These are phyloP conservation scores for Aspergillus saccharolyticus DNA, from an alignment of 495 filamentous ascomycete species.

Conservation along the genomic window DNA sequence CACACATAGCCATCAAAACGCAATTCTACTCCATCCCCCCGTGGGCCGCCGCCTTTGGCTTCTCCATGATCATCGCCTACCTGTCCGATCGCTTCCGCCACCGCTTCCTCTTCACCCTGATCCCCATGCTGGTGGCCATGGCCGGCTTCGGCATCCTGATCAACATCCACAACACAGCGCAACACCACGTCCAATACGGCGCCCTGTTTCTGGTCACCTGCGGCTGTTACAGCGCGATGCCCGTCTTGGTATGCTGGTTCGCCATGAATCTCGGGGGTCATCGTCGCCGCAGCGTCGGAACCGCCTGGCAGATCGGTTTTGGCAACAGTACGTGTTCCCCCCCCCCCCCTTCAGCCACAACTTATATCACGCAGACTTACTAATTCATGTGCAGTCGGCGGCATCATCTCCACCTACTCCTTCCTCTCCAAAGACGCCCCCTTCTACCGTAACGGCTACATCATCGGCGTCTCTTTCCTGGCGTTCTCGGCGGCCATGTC, in stretches of 20 bases:
- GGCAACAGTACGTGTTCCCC: conserved; percentile 56
- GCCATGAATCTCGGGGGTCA: conserved; percentile 82
- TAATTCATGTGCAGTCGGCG: conserved; percentile 42
- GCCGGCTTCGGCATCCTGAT: conserved; percentile 64
- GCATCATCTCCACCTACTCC: conserved; percentile 76
- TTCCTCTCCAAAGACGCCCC: conserved; percentile 69
- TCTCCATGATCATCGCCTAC: conserved; percentile 67
- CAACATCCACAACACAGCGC: conserved; percentile 47
- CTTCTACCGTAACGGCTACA: conserved; percentile 63
- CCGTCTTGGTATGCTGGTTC: conserved; percentile 79
- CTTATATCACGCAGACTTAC: no score
- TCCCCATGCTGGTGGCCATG: conserved; percentile 52
- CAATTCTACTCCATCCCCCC: conserved; percentile 78
- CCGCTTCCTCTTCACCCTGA: conserved; percentile 68
- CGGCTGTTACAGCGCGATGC: conserved; percentile 58
- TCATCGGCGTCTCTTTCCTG: conserved; percentile 66
- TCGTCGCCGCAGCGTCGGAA: conserved; percentile 66
- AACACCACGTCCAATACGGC: conserved; percentile 56
- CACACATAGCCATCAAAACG: conserved; percentile 52
- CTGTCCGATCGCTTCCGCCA: conserved; percentile 64
- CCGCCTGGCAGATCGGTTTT: conserved; percentile 77
- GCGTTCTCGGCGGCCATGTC: conserved; percentile 55
- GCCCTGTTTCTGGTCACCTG: conserved; percentile 61
- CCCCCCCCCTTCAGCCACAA: background rate
- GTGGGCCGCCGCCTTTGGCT: conserved; percentile 69